A percentile compares a stretch with the other conserved stretches of the same genome.
Evolutionary conservation across 768 basidiomycete genomes (phyloP).

Genomic region (Kwoniella sp.): DNA sequence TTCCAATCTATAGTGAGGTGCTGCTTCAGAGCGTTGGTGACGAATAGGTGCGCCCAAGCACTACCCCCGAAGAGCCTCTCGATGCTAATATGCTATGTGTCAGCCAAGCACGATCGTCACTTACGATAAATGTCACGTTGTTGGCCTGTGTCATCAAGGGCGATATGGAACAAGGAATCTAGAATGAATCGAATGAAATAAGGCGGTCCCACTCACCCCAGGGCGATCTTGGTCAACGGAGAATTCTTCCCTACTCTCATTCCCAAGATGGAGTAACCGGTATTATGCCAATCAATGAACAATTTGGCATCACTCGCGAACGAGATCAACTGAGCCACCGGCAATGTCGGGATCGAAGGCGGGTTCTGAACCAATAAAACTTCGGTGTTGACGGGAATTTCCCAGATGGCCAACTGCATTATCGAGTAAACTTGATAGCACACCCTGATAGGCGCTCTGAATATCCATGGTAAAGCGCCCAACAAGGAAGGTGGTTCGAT

Average conservation of each 20-base stretch:
- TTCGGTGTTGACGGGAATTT: slow-evolving; percentile 68
- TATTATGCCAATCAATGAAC: slow-evolving; percentile 99
- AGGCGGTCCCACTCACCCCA: slow-evolving; percentile 66
- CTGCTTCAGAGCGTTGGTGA: slow-evolving; percentile 82
- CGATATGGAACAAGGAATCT: too few species aligned
- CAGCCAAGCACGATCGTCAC: not conserved
- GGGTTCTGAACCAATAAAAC: slow-evolving; percentile 93
- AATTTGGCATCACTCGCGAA: slow-evolving; percentile 73
- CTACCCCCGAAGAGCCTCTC: slow-evolving; percentile 75
- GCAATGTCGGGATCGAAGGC: slow-evolving; percentile 90
- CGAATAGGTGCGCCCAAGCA: slow-evolving; percentile 90
- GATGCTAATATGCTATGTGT: slow-evolving; percentile 63
- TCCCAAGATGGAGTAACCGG: slow-evolving; percentile 89
- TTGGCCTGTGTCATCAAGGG: too few species aligned
- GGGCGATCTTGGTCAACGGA: slow-evolving; percentile 71
- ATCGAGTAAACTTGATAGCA: slow-evolving; percentile 68
- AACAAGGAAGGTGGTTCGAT: slow-evolving; percentile 65
- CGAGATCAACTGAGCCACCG: slow-evolving; percentile 75
- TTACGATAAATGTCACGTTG: too few species aligned
- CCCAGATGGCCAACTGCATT: slow-evolving; percentile 64
- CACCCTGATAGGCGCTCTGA: slow-evolving; percentile 75
- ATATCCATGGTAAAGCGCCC: slow-evolving; percentile 60
- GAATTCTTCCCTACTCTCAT: slow-evolving; percentile 73
- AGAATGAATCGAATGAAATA: too few species aligned
- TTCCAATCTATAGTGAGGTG: slow-evolving; percentile 71